Percentiles rank a stretch among this genome's conserved stretches.
phyloP scores from a whole-genome alignment of 371 early-diverging fungal genomes.

The Apophysomyces ossiformis region DNA sequence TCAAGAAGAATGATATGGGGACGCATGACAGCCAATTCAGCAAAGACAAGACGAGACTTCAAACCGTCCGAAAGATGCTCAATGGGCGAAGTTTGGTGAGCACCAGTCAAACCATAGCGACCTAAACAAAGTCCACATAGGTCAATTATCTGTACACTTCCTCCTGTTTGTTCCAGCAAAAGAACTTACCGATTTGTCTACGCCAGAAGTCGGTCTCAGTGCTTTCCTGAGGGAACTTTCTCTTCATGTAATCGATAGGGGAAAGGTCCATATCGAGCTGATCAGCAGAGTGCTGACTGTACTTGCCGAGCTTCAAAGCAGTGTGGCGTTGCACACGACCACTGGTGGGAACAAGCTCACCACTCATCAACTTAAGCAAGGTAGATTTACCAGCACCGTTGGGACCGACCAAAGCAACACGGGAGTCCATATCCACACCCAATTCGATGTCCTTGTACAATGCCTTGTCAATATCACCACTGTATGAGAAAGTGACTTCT shows the following conservation, averaged over 20 bases:
- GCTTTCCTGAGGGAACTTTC: slow-evolving; percentile 47
- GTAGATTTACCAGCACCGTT: slow-evolving; percentile 91
- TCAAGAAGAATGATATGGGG: slow-evolving; percentile 85
- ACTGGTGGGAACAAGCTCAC: slow-evolving; percentile 53
- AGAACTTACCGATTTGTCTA: slow-evolving; percentile 66
- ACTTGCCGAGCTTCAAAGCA: slow-evolving; percentile 69
- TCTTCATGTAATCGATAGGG: slow-evolving; percentile 54
- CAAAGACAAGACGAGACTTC: slow-evolving; percentile 67
- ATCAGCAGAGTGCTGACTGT: slow-evolving; percentile 81
- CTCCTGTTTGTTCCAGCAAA: background rate
- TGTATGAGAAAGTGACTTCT: slow-evolving; percentile 65
- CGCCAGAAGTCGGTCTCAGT: slow-evolving; percentile 58
- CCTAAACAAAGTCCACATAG: background rate
- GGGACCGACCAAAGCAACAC: slow-evolving; percentile 74
- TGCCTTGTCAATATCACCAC: slow-evolving; percentile 45
- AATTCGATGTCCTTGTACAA: slow-evolving; percentile 68
- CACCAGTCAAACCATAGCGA: slow-evolving; percentile 61
- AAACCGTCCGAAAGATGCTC: slow-evolving; percentile 56
- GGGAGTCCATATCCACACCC: slow-evolving; percentile 32
- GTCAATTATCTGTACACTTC: background rate
- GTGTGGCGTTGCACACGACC: slow-evolving; percentile 67
- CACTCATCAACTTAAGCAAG: slow-evolving; percentile 71
- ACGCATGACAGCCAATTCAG: slow-evolving; percentile 60
- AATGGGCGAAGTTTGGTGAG: slow-evolving; percentile 90
- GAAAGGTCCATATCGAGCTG: slow-evolving; percentile 56